Conservation (phyloP, 1,284 basidiomycete species). For the Cryptococcus neoformans region DNA sequence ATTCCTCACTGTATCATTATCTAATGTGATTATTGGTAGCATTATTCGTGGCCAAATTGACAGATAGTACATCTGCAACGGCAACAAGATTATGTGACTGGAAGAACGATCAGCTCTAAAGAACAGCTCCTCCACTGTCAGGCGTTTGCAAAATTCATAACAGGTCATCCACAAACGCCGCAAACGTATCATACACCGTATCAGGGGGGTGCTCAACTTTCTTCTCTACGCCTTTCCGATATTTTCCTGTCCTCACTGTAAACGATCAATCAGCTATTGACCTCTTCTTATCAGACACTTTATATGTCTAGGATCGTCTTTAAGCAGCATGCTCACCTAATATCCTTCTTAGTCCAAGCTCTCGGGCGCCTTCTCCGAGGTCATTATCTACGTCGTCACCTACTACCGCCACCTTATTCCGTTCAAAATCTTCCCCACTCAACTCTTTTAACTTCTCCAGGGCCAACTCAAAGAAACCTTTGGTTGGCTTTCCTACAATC, state of each 20-base stretch:
- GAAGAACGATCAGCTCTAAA: no score
- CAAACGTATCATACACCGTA: slow-evolving; percentile 57
- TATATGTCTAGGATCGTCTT: no score
- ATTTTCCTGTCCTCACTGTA: slow-evolving; percentile 40
- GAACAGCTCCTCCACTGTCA: no score
- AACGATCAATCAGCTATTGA: no score
- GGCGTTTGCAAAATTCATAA: slow-evolving; percentile 1
- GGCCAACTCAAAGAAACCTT: slow-evolving; percentile 60
- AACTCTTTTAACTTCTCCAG: slow-evolving; percentile 53
- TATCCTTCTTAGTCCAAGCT: slow-evolving; percentile 61
- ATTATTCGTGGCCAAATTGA: no score
- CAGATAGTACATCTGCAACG: no score
- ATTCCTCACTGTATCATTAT: no score
- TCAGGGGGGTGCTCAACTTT: slow-evolving; percentile 45
- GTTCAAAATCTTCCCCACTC: background rate
- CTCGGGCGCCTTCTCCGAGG: slow-evolving; percentile 61
- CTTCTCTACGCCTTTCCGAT: slow-evolving; percentile 28
- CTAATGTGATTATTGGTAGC: no score
- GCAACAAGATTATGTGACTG: no score
- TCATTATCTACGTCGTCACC: slow-evolving; percentile 67
- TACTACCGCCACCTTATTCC: slow-evolving; percentile 57
- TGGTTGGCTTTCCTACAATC: slow-evolving; percentile 64
- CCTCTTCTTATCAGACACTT: no score
- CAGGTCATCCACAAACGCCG: slow-evolving; percentile 56
- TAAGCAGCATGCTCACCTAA: slow-evolving; percentile 53